Base-by-base conservation (phyloP, 345 rosid species). In the Erucastrum elatum region DNA sequence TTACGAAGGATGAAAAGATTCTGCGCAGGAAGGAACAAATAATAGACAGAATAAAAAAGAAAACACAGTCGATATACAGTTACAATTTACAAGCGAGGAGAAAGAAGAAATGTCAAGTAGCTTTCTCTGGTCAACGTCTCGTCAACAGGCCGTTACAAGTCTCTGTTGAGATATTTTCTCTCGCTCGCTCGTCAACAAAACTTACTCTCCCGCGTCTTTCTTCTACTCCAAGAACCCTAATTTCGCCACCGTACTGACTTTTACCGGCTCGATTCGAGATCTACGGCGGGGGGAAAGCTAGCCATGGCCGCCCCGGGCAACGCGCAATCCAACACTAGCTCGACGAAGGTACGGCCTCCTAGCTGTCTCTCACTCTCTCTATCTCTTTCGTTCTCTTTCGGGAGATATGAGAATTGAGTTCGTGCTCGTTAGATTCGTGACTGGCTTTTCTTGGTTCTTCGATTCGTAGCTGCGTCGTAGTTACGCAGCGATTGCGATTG, bases 301-400 rank as follows among this genome's bases (percentile, higher is more conserved):
- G 81, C 77, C 75, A 90, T 91, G 98, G 94, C 87, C 82, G 86
- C 84, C 37, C 87, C 65, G 72, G 94, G 86, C 72, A 89, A 87
- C 25, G 29, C 68, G 49, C 70, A 41, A 66, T 25, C 55, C 13
- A 86, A 77, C 84, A 68, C 91, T 70, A 87, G 85, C 80, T 79
- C 94, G 86, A 82, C 88, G 96, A 97, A 94, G 96, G 98, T 92
- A 2, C 71, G 89, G 4, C 75, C 10, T 69, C 5, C 30, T 82
- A 11, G 2, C n/a, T n/a, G 10, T 66, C 66, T 75, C 17, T 70
- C 68, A 56, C 46, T 41, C n/a, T n/a, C n/a, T n/a, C n/a, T n/a
- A n/a, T n/a, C 17, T 44, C 51, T 44, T 63, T 66, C 61, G 27
- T 35, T 72, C 11, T 58, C 8, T 41, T 15, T 76, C 75, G 21